These are phyloP conservation scores for Zoysia matrella DNA, from an alignment of 202 grass and related monocot species.

Conservation along the genomic window DNA sequence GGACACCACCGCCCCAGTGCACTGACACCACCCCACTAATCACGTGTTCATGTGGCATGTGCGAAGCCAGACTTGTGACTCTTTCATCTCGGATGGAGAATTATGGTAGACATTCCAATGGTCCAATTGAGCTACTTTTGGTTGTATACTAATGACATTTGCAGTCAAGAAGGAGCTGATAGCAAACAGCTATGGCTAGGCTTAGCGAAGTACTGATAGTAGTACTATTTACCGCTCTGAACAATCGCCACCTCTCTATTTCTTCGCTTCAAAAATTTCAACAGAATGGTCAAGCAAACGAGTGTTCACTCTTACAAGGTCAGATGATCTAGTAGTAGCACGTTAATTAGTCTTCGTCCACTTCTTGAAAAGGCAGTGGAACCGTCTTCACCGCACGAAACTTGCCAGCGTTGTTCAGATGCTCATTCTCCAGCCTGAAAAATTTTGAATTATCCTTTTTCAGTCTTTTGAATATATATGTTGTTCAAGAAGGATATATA, in stretches of 20 bases:
- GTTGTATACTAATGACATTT: too few relatives aligned
- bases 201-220: too few relatives aligned
- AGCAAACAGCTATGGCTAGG: too few relatives aligned
- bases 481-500: background rate
- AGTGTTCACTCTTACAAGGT: conserved; percentile 30
- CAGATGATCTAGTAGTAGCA: conserved; percentile 4
- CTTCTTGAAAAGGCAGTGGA: conserved; percentile 82
- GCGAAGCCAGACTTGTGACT: background rate
- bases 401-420: conserved; percentile 87
- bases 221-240: background rate
- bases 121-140: too few relatives aligned
- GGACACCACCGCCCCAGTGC: conserved; percentile 1
- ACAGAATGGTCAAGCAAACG: conserved; percentile 26
- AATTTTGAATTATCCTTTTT: background rate
- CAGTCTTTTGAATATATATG: background rate
- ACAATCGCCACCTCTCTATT: conserved; percentile 15
- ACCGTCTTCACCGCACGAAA: conserved; percentile 86
- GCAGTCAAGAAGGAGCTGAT: too few relatives aligned
- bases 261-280: background rate
- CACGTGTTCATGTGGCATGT: conserved; percentile 38
- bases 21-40: background rate
- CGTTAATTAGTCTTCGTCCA: conserved; percentile 59
- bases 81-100: too few relatives aligned
- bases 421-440: conserved; percentile 87
- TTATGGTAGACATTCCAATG: too few relatives aligned